Conservation (phyloP, 768 basidiomycete genomes). For the Tricholoma hemisulphureum region DNA sequence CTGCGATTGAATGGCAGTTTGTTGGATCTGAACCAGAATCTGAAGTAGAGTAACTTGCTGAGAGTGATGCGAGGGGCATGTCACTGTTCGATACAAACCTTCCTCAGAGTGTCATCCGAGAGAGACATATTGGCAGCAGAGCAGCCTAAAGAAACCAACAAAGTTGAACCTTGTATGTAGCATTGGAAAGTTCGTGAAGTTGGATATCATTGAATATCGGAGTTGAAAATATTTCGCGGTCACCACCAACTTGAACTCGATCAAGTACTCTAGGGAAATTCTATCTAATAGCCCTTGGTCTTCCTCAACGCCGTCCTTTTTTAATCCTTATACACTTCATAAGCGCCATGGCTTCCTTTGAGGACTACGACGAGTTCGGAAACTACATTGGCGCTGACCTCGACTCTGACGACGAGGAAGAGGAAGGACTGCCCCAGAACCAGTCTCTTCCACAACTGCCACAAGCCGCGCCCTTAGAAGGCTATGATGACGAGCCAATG, state of each 20-base stretch:
- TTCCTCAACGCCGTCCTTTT: neutral
- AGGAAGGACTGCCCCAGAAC: constrained; percentile 46
- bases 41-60: constrained; percentile 33
- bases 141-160: neutral
- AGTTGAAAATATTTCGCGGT: constrained; percentile 33
- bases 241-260: constrained; percentile 7
- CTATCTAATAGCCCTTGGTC: neutral
- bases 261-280: neutral
- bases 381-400: constrained; percentile 97
- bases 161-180: too few relatives aligned
- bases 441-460: constrained; percentile 39
- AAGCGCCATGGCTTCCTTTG: constrained; percentile 51
- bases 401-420: constrained; percentile 80
- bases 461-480: constrained; percentile 65
- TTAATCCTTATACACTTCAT: constrained; percentile 4
- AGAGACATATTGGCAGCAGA: constrained; percentile 22
- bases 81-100: constrained; percentile 41
- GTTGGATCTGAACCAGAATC: constrained; percentile 93
- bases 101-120: constrained; percentile 46
- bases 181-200: too few relatives aligned
- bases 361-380: constrained; percentile 93
- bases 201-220: constrained; percentile 15
- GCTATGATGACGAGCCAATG: constrained; percentile 73
- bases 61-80: constrained; percentile 14
- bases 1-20: constrained; percentile 85